Base-by-base conservation (phyloP, 768 basidiomycete genomes). In the Lentinus brumalis region DNA sequence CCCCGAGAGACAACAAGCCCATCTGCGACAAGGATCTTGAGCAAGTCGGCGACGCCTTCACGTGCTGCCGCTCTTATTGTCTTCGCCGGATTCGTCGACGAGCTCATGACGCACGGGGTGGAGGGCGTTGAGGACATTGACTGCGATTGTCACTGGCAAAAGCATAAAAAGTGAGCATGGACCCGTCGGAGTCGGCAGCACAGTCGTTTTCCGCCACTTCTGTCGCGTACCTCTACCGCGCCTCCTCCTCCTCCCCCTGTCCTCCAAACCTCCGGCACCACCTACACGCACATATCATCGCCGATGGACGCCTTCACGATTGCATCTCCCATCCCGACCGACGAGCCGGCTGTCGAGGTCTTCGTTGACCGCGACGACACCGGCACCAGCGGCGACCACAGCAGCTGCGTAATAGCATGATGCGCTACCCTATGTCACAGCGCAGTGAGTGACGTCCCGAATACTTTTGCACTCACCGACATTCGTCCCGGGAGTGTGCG, bases 241-340 rank as follows among this genome's bases (percentile, higher is more conserved):
- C 53, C 14, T 46, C 47, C 30, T 44, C 26, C 35, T 41, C 14
- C 47, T 12, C 39, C 53, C 38, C 35, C n/a, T 30, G 38, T 21
- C 47, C 40, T 39, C 38, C 47, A 49, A 38, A 50, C 45, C 35
- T 49, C 35, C 46, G 11, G n/a, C 40, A 10, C 40, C 18, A 30
- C 18, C 26, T 29, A 16, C 4, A 26, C 45, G 7, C n/a, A 21
- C 15, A 45, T n/a, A 10, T 26, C 38, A 41, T 35, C 45, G 46
- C n/a, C 50, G 35, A 66, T 66, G 65, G 65, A 66, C 65, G 65
- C 62, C 56, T 66, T 66, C 65, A 54, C 57, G 53, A 66, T 66
- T 52, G 62, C 65, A 18, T 18, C 56, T 38, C 59, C 61, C 50
- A 38, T 61, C 54, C 65, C 65, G 42, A 49, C 49, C 53, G 65